A percentile compares a stretch with the other conserved stretches of the same genome.
phyloP scores from a whole-genome alignment of 345 rosid genomes.

The Eucalyptus melliodora region DNA sequence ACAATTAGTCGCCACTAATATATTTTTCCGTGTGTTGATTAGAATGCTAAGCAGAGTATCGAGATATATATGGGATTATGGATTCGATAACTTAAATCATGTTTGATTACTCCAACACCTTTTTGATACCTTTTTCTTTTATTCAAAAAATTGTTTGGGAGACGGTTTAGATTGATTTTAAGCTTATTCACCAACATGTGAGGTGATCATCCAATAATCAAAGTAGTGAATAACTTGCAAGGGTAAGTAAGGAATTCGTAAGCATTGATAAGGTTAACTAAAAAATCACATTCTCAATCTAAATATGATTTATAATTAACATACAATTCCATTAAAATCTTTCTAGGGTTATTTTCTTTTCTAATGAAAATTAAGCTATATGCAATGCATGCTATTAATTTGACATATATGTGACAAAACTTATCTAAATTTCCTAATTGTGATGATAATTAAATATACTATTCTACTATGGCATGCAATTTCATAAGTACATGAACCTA shows the following conservation, averaged over 20 bases:
- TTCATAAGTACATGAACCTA: not conserved
- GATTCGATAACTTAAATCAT: not conserved
- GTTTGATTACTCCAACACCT: not conserved
- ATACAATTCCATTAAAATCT: too few relatives aligned
- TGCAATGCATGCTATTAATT: not conserved
- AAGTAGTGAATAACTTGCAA: not conserved
- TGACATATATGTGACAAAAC: not conserved
- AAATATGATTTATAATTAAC: too few relatives aligned
- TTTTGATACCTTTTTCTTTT: not conserved
- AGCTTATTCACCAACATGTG: not conserved
- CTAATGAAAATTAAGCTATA: not conserved
- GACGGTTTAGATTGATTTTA: not conserved
- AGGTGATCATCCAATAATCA: not conserved
- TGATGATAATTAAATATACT: not conserved
- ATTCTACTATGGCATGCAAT: not conserved
- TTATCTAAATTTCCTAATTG: not conserved
- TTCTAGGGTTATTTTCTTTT: too few relatives aligned
- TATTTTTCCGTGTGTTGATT: fast-evolving
- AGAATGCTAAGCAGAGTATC: fast-evolving
- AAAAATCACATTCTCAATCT: too few relatives aligned
- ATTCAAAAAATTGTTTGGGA: not conserved
- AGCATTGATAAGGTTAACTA: too few relatives aligned
- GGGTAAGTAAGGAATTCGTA: not conserved
- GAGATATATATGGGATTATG: not conserved
- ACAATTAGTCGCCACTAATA: not conserved